Base-by-base conservation (phyloP, 805 yeast species). In the Candida schatavii region DNA sequence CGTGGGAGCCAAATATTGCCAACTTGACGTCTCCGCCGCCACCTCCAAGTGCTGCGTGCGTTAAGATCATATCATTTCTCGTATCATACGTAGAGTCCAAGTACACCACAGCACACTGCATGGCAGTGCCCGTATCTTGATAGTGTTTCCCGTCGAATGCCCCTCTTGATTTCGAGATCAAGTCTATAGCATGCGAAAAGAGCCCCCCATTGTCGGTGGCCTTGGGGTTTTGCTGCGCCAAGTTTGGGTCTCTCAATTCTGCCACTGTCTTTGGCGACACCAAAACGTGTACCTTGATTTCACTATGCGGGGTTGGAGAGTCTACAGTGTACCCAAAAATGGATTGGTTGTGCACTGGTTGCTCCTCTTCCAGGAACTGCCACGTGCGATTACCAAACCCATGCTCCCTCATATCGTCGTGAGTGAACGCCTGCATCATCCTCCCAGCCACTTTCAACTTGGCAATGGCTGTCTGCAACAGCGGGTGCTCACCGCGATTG, bases 41-140 rank as follows among this genome's bases (percentile, higher is more conserved):
- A 22, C 98, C 98, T 35, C 98, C 98, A 14, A 91, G 66, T 0
- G 98, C 98, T 2, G 97, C 97, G 64, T 93, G 98, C 2, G 88
- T 88, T 28, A 80, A 60, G 37, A 93, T 81, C 48, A 85, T 63
- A 15, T 79, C 70, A 25, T 65, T 62, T 32, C 64, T 53, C 2
- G 68, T 61, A 59, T 90, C 95, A 85, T 88, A 93, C 55, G 84
- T 89, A 1, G 95, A 74, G 63, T 93, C 99, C 50, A 89, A 59
- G 50, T 81, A 83, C 59, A 91, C 71, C 18, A 86, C 91, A 0
- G 98, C 97, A 18, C 93, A 95, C 52, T 86, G 87, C 2, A 75
- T 75, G 1, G 83, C 83, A 6, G 75, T 70, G 5, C 65, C 62
- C 0, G 81, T 81, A 0, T 78, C 78, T 3, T 84, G 83, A 15